Percentiles rank a stretch among this genome's conserved stretches.
Conservation (phyloP, 345 rosid genomes). For the Corchorus capsularis region DNA sequence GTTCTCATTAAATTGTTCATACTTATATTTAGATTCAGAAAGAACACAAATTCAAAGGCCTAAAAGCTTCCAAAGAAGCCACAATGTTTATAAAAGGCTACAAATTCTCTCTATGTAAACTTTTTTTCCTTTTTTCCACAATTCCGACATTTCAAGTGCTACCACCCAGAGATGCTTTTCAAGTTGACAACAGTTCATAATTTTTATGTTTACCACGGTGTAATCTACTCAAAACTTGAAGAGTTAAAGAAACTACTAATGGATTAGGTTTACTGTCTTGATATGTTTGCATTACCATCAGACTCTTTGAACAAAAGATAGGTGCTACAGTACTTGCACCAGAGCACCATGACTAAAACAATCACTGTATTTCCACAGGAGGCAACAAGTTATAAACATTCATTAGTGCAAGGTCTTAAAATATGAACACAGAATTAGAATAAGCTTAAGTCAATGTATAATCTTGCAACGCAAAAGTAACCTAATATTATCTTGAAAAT, state of each 20-base stretch:
- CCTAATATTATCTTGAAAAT: slow-evolving; percentile 2
- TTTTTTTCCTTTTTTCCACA: neutral
- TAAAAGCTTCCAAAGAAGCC: neutral
- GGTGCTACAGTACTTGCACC: neutral
- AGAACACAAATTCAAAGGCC: neutral
- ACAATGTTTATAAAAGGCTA: neutral
- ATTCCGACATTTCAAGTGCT: neutral
- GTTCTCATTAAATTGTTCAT: neutral
- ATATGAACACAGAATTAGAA: neutral
- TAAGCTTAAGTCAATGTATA: neutral
- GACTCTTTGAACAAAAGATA: neutral
- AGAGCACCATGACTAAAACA: neutral
- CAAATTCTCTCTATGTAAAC: neutral
- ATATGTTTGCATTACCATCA: neutral
- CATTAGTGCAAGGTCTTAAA: neutral
- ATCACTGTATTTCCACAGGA: neutral
- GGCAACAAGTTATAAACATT: neutral
- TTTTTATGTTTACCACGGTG: neutral
- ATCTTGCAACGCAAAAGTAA: neutral
- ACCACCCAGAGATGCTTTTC: neutral
- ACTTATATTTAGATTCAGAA: neutral
- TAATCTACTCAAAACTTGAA: neutral
- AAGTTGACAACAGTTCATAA: neutral
- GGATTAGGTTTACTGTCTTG: neutral
- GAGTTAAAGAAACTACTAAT: neutral